These are phyloP conservation scores for Euclidium syriacum DNA, from an alignment of 345 rosid genomes.

Conservation along the genomic window DNA sequence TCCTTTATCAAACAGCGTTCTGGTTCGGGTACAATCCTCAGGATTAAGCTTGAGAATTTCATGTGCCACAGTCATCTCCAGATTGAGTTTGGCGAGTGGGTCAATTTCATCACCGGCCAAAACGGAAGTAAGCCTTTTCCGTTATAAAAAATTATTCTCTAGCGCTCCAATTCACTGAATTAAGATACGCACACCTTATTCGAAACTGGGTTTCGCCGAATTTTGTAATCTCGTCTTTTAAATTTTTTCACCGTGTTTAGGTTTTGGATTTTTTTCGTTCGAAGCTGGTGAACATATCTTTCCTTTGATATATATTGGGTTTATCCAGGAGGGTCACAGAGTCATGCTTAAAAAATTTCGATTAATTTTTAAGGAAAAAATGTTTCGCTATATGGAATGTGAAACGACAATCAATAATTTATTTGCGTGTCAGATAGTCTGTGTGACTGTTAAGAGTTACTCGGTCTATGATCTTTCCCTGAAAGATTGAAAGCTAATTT, in stretches of 20 bases:
- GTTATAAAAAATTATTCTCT: not conserved
- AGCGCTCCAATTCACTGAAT: not conserved
- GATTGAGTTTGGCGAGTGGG: constrained; percentile 82
- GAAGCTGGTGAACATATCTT: not conserved
- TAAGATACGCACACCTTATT: not conserved
- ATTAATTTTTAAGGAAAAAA: not conserved
- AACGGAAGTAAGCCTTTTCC: constrained; percentile 64
- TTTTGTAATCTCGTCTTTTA: not conserved
- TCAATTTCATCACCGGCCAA: constrained; percentile 93
- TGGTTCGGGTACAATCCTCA: constrained; percentile 62
- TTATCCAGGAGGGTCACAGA: not conserved
- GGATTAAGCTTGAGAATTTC: constrained; percentile 80
- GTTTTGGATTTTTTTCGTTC: not conserved
- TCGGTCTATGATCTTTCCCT: not conserved
- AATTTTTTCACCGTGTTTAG: not conserved
- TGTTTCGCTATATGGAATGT: not conserved
- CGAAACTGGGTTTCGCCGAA: constrained; percentile 2
- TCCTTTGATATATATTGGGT: not conserved
- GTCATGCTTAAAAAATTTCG: not conserved
- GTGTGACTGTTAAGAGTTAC: not conserved
- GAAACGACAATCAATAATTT: not conserved
- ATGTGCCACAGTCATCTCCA: constrained; percentile 83
- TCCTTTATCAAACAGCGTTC: constrained; percentile 32
- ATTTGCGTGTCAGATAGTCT: not conserved
- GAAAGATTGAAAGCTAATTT: not conserved